Evolutionary conservation across 257 asterid species (phyloP).

Genomic region (Orobanche coerulescens): DNA sequence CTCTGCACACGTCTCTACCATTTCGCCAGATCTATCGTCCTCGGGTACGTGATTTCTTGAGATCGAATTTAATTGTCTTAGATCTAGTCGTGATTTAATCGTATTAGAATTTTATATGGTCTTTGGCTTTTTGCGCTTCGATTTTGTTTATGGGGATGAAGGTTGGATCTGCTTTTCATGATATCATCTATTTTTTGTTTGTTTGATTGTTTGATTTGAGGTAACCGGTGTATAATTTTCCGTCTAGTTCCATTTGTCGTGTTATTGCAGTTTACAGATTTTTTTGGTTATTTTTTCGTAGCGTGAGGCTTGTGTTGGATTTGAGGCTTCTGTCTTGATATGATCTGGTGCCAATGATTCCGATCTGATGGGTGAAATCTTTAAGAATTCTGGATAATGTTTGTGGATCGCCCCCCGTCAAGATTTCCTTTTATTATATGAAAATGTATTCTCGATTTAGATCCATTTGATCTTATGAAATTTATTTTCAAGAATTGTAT

Average conservation of each 20-base stretch:
- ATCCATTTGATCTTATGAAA: neutral
- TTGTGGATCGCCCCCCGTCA: neutral
- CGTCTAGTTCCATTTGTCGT: neutral
- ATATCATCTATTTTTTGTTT: no score
- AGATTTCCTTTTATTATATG: neutral
- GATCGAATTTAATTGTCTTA: neutral
- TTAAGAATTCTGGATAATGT: neutral
- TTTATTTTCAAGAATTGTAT: neutral
- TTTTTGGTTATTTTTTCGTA: neutral
- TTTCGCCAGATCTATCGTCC: conserved; percentile 15
- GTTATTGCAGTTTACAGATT: no score
- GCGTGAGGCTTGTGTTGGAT: neutral
- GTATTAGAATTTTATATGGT: no score
- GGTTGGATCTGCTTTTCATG: neutral
- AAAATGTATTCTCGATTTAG: neutral
- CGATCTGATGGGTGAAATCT: neutral
- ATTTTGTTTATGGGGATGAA: neutral
- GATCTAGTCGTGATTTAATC: neutral
- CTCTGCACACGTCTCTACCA: no score
- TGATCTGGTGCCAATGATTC: conserved; percentile 2
- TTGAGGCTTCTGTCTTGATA: neutral
- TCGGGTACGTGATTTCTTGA: conserved; percentile 10
- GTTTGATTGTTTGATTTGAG: conserved; percentile 12
- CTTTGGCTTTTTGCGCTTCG: neutral
- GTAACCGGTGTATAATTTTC: neutral